These are phyloP conservation scores for Metschnikowia henanensis DNA, from an alignment of 805 yeast genomes.

Conservation along the genomic window DNA sequence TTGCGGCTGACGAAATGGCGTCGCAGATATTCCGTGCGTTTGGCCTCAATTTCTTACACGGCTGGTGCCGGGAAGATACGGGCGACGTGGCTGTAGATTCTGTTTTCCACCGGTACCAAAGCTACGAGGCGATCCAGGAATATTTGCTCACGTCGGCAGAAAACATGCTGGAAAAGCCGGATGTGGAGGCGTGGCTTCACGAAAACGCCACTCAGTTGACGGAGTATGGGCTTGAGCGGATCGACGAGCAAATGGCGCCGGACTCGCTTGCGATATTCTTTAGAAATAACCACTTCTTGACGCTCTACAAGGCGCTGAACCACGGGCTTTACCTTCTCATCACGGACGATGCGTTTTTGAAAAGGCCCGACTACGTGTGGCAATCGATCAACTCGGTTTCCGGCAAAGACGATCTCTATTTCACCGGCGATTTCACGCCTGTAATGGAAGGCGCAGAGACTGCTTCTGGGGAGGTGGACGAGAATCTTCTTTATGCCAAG, in stretches of 20 bases:
- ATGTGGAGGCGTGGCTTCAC: constrained; percentile 44
- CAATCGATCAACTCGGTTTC: constrained; percentile 65
- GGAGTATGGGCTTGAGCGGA: constrained; percentile 52
- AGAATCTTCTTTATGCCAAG: constrained; percentile 35
- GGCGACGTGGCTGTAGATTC: constrained; percentile 13
- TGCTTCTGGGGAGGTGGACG: constrained; percentile 8
- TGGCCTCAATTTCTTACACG: constrained; percentile 69
- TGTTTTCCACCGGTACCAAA: constrained; percentile 25
- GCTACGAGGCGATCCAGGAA: constrained; percentile 59
- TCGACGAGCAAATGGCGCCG: constrained; percentile 45
- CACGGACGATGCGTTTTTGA: constrained; percentile 68
- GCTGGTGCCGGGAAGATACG: constrained; percentile 55
- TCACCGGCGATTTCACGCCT: constrained; percentile 64
- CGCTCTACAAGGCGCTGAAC: constrained; percentile 56
- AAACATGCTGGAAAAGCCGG: constrained; percentile 14
- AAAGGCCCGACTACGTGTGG: constrained; percentile 63
- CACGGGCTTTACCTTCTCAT: constrained; percentile 59
- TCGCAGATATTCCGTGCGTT: constrained; percentile 57
- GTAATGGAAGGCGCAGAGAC: constrained; percentile 26
- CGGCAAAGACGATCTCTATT: constrained; percentile 71
- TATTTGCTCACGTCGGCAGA: constrained; percentile 36
- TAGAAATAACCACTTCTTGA: constrained; percentile 87
- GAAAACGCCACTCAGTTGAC: constrained; percentile 78
- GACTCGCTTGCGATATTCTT: constrained; percentile 71
- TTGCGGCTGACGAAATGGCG: constrained; percentile 50